Conservation (phyloP, 1,284 basidiomycete species). For the Tilletia caries region DNA sequence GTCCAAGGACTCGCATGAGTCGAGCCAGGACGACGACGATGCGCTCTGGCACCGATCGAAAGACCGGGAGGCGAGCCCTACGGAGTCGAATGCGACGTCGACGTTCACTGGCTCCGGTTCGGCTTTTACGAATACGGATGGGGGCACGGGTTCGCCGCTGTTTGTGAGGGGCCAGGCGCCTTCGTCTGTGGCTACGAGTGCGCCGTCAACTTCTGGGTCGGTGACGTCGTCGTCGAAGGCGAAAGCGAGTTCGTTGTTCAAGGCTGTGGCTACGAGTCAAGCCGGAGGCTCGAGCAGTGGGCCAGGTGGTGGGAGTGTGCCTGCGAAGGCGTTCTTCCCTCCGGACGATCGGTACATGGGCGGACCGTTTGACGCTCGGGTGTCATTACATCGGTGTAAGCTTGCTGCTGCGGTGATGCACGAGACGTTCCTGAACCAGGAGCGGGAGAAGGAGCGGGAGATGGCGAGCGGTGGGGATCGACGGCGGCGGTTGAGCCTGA, state of each 20-base stretch:
- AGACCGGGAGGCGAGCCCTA: conserved; percentile 25
- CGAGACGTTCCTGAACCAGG: conserved; percentile 19
- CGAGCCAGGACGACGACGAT: conserved; percentile 18
- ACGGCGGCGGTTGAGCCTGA: conserved; percentile 26
- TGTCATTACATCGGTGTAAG: conserved; percentile 36
- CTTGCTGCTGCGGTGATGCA: conserved; percentile 39
- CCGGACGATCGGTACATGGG: conserved; percentile 27
- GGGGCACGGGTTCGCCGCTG: conserved; percentile 20
- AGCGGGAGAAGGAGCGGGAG: conserved; percentile 23
- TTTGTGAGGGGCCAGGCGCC: neutral
- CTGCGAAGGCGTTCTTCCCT: conserved; percentile 8
- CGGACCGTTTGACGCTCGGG: conserved; percentile 35
- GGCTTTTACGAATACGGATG: neutral
- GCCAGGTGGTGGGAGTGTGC: neutral
- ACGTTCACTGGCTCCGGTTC: neutral
- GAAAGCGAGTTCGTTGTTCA: conserved; percentile 12
- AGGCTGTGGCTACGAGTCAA: conserved; percentile 1
- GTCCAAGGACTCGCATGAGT: conserved; percentile 10
- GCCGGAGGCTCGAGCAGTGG: no score
- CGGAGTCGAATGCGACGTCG: conserved; percentile 19
- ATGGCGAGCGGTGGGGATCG: conserved; percentile 22
- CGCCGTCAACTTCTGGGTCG: conserved; percentile 15
- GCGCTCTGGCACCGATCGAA: conserved; percentile 29
- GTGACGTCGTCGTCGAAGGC: neutral
- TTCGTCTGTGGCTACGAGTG: neutral